These are phyloP conservation scores for Trichoderma endophyticum DNA, from an alignment of 2,329 filamentous ascomycete genomes.

Conservation along the genomic window DNA sequence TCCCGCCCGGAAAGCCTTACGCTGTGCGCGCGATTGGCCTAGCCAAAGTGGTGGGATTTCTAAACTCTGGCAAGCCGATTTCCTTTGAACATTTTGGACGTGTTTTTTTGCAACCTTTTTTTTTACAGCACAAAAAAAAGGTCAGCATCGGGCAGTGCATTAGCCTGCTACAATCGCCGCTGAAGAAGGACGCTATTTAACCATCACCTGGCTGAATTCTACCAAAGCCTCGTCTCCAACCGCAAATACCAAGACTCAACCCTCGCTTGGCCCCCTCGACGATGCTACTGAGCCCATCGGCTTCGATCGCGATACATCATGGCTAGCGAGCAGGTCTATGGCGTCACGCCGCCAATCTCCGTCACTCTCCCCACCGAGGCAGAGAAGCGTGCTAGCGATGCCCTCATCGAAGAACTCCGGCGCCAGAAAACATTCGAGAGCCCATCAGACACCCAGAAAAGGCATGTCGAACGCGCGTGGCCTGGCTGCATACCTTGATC, in stretches of 20 bases:
- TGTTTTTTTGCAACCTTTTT: neutral
- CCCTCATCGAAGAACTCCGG: conserved; percentile 80
- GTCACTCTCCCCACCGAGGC: conserved; percentile 68
- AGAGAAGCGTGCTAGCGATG: conserved; percentile 74
- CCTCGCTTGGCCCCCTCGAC: neutral
- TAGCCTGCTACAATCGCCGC: neutral
- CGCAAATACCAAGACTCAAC: neutral
- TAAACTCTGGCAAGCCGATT: neutral
- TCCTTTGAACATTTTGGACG: neutral
- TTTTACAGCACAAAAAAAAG: neutral
- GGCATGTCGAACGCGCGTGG: conserved; percentile 47
- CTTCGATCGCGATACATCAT: conserved; percentile 25
- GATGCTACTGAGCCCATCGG: neutral
- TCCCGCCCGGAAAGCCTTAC: neutral
- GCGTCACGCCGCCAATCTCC: conserved; percentile 83
- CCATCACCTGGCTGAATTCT: too few species aligned
- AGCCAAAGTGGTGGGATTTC: neutral
- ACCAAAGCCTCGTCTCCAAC: neutral
- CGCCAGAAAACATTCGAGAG: conserved; percentile 89
- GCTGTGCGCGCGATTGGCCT: neutral
- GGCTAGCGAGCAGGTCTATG: conserved; percentile 44
- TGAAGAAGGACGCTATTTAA: neutral
- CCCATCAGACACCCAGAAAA: conserved; percentile 75
- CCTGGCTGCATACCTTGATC: neutral
- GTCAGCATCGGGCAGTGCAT: neutral